phyloP scores from a whole-genome alignment of 2,329 filamentous ascomycete genomes.

The Fusarium begoniae region DNA sequence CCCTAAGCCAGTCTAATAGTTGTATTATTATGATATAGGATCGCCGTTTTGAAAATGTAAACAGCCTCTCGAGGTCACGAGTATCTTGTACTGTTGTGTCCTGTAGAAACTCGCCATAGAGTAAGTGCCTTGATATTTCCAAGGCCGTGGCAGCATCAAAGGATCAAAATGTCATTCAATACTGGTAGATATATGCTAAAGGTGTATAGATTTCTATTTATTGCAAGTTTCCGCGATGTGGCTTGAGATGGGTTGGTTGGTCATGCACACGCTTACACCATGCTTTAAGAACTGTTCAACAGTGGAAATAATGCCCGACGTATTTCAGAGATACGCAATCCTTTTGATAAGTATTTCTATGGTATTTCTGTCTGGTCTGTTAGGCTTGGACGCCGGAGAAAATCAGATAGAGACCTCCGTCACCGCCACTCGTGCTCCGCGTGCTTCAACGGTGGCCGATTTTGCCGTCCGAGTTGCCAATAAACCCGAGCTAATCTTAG shows the following conservation, averaged over 20 bases:
- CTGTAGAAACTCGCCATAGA: neutral
- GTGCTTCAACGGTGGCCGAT: neutral
- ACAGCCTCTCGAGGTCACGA: too few relatives aligned
- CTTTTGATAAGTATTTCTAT: neutral
- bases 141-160: too few relatives aligned
- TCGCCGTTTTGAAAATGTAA: neutral
- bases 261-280: neutral
- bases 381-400: neutral
- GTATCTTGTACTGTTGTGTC: neutral
- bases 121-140: neutral
- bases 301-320: too few relatives aligned
- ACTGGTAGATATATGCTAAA: neutral
- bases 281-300: too few relatives aligned
- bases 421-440: neutral
- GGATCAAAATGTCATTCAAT: neutral
- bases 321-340: neutral
- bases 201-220: neutral
- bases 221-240: neutral
- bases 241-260: neutral
- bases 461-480: neutral
- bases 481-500: neutral
- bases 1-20: rapidly evolving
- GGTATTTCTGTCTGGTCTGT: neutral
- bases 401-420: neutral
- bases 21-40: neutral